Conservation (phyloP, 306 rosid genomes). For the Chamaecrista fasciculata region DNA sequence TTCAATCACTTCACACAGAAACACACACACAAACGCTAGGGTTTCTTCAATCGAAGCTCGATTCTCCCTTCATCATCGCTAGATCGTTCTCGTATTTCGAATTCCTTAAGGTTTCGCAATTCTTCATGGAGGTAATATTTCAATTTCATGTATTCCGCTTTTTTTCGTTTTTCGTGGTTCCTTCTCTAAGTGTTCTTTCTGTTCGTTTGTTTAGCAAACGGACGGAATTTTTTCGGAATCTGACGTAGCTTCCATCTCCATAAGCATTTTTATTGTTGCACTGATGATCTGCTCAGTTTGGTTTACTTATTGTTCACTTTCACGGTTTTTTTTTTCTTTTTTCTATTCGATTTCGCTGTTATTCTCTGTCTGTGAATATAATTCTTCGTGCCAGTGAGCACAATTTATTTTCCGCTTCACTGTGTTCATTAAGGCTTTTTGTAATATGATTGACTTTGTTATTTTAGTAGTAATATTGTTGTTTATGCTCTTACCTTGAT, state of each 20-base stretch:
- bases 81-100: neutral
- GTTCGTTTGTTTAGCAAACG: neutral
- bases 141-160: no score
- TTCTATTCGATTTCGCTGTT: neutral
- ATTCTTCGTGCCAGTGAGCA: neutral
- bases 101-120: neutral
- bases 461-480: neutral
- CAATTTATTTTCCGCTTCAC: neutral
- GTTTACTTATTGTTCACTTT: neutral
- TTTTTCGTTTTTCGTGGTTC: neutral
- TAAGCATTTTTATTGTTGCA: neutral
- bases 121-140: conserved; percentile 43
- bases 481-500: conserved; percentile 10
- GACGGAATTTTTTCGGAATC: neutral
- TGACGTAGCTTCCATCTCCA: neutral
- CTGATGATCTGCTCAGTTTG: neutral
- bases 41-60: conserved; percentile 27
- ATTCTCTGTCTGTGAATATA: neutral
- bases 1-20: neutral
- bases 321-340: neutral
- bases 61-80: conserved; percentile 11
- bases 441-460: neutral
- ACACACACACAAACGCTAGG: no score
- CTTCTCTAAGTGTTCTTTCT: neutral
- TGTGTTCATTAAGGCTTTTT: neutral